Evolutionary conservation across 2,329 filamentous ascomycete species (phyloP).

Genomic region (Knufia petricola): DNA sequence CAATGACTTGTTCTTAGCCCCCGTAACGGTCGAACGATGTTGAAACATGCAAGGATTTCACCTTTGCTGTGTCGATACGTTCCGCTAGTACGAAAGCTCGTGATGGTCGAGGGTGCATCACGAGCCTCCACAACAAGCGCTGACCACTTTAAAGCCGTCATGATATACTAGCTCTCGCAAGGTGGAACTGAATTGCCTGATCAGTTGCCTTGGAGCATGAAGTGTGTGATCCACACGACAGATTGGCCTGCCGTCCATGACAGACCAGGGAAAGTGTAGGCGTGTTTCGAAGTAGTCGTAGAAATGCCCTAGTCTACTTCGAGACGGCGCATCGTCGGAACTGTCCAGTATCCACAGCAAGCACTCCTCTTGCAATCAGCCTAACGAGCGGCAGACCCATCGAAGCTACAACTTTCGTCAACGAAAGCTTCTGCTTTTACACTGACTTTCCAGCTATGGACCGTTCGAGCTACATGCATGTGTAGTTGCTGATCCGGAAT

Average conservation of each 20-base stretch:
- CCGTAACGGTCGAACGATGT: neutral
- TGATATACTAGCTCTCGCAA: neutral
- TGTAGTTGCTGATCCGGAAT: neutral
- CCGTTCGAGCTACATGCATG: too few species aligned
- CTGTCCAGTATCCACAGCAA: neutral
- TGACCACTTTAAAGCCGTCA: conserved; percentile 3
- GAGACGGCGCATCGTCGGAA: conserved; percentile 3
- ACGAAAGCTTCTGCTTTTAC: neutral
- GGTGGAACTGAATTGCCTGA: neutral
- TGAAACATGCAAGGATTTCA: conserved; percentile 6
- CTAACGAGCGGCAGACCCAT: conserved; percentile 3
- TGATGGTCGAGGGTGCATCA: neutral
- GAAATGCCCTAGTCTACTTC: neutral
- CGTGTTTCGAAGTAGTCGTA: conserved; percentile 9
- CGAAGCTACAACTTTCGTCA: neutral
- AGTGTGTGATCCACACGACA: neutral
- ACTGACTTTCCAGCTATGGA: neutral
- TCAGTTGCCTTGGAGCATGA: neutral
- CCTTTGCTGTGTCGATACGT: neutral
- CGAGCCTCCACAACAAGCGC: conserved; percentile 3
- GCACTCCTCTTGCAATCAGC: neutral
- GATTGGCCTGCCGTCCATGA: neutral
- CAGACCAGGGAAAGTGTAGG: conserved; percentile 5
- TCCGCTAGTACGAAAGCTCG: neutral
- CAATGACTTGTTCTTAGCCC: neutral